A percentile compares a stretch with the other conserved stretches of the same genome.
Evolutionary conservation across 495 filamentous ascomycete genomes (phyloP).

Genomic region (Trichoderma virens): DNA sequence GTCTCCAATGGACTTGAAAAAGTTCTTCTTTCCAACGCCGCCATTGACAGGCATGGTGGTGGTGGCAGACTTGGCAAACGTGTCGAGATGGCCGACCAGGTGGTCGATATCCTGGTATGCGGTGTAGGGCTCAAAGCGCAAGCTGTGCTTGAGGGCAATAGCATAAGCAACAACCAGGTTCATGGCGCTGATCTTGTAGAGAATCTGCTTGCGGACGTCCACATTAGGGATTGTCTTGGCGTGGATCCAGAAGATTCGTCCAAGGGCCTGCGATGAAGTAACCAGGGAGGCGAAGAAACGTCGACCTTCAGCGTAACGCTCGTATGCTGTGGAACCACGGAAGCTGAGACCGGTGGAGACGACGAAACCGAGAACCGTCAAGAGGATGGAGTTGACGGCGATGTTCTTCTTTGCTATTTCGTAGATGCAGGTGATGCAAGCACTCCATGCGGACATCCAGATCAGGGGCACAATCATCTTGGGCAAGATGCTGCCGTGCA

Average conservation of each 20-base stretch:
- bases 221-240: conserved; percentile 57
- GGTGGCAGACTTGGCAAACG: conserved; percentile 63
- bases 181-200: conserved; percentile 50
- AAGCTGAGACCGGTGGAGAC: conserved; percentile 78
- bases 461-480: conserved; percentile 70
- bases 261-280: conserved; percentile 63
- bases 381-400: conserved; percentile 58
- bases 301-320: conserved; percentile 68
- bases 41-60: conserved; percentile 39
- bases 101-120: conserved; percentile 60
- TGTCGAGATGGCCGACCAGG: conserved; percentile 54
- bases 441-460: conserved; percentile 62
- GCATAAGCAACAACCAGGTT: conserved; percentile 77
- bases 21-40: conserved; percentile 30
- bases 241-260: conserved; percentile 74
- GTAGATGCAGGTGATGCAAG: conserved; percentile 56
- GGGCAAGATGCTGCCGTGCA: conserved; percentile 75
- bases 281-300: conserved; percentile 71
- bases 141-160: conserved; percentile 69
- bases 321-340: conserved; percentile 78
- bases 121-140: conserved; percentile 82
- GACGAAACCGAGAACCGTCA: conserved; percentile 85
- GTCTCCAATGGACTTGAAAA: conserved; percentile 59
- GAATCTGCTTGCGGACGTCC: conserved; percentile 55
- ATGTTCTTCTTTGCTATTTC: conserved; percentile 41